Evolutionary conservation across 2,329 filamentous ascomycete species (phyloP), one percentile per base, ranked within the genome.

Genomic region (Pseudogymnoascus sp.): DNA sequence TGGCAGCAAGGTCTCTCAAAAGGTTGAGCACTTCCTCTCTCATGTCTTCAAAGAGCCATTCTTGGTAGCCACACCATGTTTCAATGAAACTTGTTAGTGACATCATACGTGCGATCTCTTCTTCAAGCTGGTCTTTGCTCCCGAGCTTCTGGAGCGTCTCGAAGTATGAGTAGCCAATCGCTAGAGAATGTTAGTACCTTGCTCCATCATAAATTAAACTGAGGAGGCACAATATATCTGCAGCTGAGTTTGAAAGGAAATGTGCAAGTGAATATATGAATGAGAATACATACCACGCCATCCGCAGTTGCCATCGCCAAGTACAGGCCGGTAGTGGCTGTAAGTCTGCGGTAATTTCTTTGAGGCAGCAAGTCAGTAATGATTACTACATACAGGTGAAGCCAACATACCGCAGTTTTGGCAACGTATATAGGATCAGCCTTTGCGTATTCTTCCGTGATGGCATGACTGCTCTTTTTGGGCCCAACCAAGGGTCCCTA

Each of bases 301-400:
- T 71, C 93, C 95, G 77, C 95, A 97, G 74, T 96, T 96, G 65
- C 95, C 95, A 77, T 97, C 93, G 62, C 95, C 93, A 75, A 89
- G 87, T 74, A 96, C 86, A 10, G 88, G 88, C 63, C 95, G 90
- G 73, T 93, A 96, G 73, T 92, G 87, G 18, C 91, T 90, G 75
- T 96, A 96, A 64, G 88, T 91, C 70, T 87, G 82, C 5, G 92
- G 89, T 63, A 99, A 82, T 18, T 87, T 83, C 92, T 96, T 57
- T 34, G 47, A 6, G 69, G 62, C 14, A 64, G 51, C 51, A 3
- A 14, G 59, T 67, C 60, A 68, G 62, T n/a, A 34, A 18, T 18
- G 47, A 12, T 57, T 18, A 31, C 1, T 31, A 57, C 14, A 7
- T 34, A 2, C 2, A 31, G 26, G 47, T 1, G 26, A 18, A 54